Evolutionary conservation across 2,329 filamentous ascomycete species (phyloP).

Genomic region (Colletotrichum aenigma): DNA sequence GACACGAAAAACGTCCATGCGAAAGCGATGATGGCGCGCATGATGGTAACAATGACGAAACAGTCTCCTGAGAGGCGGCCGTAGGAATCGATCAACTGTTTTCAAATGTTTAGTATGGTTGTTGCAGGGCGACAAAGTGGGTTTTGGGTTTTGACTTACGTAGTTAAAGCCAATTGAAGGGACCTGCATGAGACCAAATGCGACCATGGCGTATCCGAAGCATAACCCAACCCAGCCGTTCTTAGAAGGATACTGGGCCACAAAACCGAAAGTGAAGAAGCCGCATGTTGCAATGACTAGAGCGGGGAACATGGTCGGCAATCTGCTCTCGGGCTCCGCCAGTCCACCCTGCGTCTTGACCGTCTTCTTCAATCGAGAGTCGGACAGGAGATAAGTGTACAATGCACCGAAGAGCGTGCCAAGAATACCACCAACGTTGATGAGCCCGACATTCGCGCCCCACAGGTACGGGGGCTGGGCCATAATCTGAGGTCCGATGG

Average conservation of each 20-base stretch:
- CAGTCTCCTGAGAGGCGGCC: constrained; percentile 51
- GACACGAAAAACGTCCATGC: constrained; percentile 59
- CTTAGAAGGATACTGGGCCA: constrained; percentile 32
- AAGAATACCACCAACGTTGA: constrained; percentile 37
- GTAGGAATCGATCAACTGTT: constrained; percentile 56
- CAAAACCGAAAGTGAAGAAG: constrained; percentile 40
- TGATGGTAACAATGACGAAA: constrained; percentile 56
- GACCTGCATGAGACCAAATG: constrained; percentile 42
- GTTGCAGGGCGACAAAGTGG: no score
- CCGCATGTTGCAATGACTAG: constrained; percentile 34
- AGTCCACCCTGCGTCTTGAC: constrained; percentile 28
- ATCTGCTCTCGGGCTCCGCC: constrained; percentile 36
- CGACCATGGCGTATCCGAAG: constrained; percentile 38
- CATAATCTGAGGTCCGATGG: constrained; percentile 35
- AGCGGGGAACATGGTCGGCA: constrained; percentile 33
- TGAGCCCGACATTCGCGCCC: constrained; percentile 34
- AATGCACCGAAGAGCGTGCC: constrained; percentile 31
- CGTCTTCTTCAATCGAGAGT: constrained; percentile 24
- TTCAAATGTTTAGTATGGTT: background rate
- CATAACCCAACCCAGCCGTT: constrained; percentile 38
- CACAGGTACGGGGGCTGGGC: constrained; percentile 35
- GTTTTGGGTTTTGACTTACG: constrained; percentile 27
- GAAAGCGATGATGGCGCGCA: constrained; percentile 54
- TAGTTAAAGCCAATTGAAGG: constrained; percentile 43
- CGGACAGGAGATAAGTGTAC: constrained; percentile 30